Base-by-base conservation (phyloP, 129 eudicot species). In the Chrysanthemum seticuspe region DNA sequence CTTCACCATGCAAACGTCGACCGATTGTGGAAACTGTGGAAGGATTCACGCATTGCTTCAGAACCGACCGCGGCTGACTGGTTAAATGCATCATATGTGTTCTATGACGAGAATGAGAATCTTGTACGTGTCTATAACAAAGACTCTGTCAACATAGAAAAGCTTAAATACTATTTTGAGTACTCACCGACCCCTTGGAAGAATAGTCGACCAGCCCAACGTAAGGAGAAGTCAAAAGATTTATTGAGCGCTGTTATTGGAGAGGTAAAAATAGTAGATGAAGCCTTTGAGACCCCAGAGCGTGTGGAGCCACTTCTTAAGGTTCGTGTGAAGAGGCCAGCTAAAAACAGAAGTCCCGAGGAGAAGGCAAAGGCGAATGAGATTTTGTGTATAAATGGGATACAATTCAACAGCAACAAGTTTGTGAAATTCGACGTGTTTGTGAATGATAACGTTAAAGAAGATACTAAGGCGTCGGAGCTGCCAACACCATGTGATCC, bases 401-500 rank as follows among this genome's bases (percentile, higher is more conserved):
- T 23, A 23, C 25, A 23, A 23, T 23, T 23, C 25, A 23, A 23
- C 25, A 23, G 25, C 25, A 23, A 23, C 25, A 23, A 23, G 25
- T 23, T 23, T 23, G 25, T 23, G 25, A 23, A 23, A 23, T 23
- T 23, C 25, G 25, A 23, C 1, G 25, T 23, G 25, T 23, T 23
- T 23, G 25, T 23, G 25, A 23, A 23, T 23, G 25, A 23, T 23
- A 23, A 23, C 25, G 25, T 23, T 23, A 23, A 23, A 23, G 25
- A 23, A 23, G 25, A 23, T 23, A 23, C 25, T 2, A 48, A 1
- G 53, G 3, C 3, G 29, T 78, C 76, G 1, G 83, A 86, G 1
- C 23, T 50, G 10, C 0, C 53, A 36, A 62, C 61, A 76, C 25
- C 82, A 64, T 49, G 80, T 78, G 77, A 53, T 23, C 67, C 85